These are phyloP conservation scores for Effrenium voratum DNA, from an alignment of 73 alveolate species.

Conservation along the genomic window DNA sequence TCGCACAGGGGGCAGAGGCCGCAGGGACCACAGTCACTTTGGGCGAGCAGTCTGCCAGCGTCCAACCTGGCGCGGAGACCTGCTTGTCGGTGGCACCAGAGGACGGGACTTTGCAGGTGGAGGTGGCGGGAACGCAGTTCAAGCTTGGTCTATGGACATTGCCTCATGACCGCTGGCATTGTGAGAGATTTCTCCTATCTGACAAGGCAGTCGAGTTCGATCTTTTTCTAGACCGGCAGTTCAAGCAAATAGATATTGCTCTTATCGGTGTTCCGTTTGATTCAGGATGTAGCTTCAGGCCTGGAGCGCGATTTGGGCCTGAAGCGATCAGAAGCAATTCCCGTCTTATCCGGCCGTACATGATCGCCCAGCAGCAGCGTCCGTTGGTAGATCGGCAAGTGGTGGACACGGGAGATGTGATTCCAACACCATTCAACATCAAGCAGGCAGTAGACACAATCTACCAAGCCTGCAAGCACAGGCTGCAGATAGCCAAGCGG, in stretches of 20 bases:
- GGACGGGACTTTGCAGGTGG: slow-evolving; percentile 30
- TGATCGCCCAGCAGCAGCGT: slow-evolving; percentile 77
- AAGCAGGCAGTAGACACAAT: slow-evolving; percentile 16
- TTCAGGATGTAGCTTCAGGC: slow-evolving; percentile 67
- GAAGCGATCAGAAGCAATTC: slow-evolving; percentile 90
- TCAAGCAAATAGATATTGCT: not conserved
- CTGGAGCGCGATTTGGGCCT: slow-evolving; percentile 81
- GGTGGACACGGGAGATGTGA: slow-evolving; percentile 30
- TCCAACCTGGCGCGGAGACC: not conserved
- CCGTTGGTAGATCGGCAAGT: slow-evolving; percentile 63
- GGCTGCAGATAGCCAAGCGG: slow-evolving; percentile 56
- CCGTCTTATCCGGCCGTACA: slow-evolving; percentile 51
- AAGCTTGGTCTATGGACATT: slow-evolving; percentile 31
- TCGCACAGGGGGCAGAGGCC: not conserved
- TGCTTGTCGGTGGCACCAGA: not conserved
- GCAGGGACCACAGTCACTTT: not conserved
- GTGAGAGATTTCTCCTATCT: not conserved
- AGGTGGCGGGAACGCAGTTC: not conserved
- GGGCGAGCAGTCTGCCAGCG: not conserved
- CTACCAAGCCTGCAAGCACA: slow-evolving; percentile 28
- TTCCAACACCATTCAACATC: slow-evolving; percentile 14
- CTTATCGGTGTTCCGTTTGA: slow-evolving; percentile 53
- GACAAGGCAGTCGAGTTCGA: not conserved
- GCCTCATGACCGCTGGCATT: slow-evolving; percentile 52
- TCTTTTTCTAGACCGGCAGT: not conserved